These are phyloP conservation scores for Mesembryanthemum crystallinum DNA, from an alignment of 148 eudicot species.

Conservation along the genomic window DNA sequence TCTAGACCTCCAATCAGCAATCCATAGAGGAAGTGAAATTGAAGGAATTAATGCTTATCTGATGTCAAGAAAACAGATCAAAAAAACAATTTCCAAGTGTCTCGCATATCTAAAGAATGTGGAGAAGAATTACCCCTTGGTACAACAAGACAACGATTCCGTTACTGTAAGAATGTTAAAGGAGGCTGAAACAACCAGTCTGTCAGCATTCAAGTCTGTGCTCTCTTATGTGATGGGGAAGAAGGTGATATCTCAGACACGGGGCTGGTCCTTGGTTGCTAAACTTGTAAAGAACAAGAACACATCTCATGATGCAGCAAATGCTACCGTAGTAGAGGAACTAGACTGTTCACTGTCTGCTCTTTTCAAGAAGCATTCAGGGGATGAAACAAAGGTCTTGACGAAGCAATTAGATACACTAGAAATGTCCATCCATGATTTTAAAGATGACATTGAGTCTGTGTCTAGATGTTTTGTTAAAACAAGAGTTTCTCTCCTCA, in stretches of 20 bases:
- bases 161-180: slow-evolving; percentile 24
- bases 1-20: slow-evolving; percentile 40
- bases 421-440: slow-evolving; percentile 22
- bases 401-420: slow-evolving; percentile 24
- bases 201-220: slow-evolving; percentile 30
- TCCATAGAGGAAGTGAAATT: slow-evolving; percentile 29
- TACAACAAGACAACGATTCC: neutral
- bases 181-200: slow-evolving; percentile 31
- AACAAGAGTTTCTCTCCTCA: slow-evolving; percentile 43
- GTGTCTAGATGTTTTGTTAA: slow-evolving; percentile 35
- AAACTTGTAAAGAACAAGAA: slow-evolving; percentile 26
- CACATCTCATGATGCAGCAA: neutral
- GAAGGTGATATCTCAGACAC: slow-evolving; percentile 11
- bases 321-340: slow-evolving; percentile 20
- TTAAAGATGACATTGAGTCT: slow-evolving; percentile 25
- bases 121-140: slow-evolving; percentile 1
- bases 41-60: slow-evolving; percentile 22
- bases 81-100: slow-evolving; percentile 36
- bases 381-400: slow-evolving; percentile 4
- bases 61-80: slow-evolving; percentile 35
- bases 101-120: slow-evolving; percentile 27
- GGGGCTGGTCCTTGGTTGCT: slow-evolving; percentile 37
- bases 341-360: slow-evolving; percentile 21
- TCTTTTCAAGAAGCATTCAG: slow-evolving; percentile 7
- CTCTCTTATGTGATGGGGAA: slow-evolving; percentile 29